These are phyloP conservation scores for Xylariaceae sp. DNA, from an alignment of 2,329 filamentous ascomycete genomes.

Conservation along the genomic window DNA sequence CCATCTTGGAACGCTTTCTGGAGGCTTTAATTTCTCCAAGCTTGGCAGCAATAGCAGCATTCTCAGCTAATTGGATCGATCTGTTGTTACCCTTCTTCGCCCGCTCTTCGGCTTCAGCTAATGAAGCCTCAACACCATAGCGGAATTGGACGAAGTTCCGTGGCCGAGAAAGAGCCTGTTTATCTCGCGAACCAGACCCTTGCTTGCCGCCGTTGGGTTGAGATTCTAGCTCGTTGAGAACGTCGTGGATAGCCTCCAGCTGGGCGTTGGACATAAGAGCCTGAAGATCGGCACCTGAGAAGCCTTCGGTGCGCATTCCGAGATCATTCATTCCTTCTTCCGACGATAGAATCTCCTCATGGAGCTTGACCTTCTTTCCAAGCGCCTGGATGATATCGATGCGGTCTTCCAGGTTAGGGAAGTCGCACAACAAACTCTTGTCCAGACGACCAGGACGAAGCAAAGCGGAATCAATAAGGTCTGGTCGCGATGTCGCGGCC, in stretches of 20 bases:
- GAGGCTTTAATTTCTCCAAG: conserved; percentile 71
- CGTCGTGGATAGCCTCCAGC: conserved; percentile 92
- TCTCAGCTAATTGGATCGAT: conserved; percentile 61
- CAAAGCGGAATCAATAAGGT: conserved; percentile 90
- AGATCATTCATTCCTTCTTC: conserved; percentile 63
- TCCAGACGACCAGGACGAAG: conserved; percentile 87
- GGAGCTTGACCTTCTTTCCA: conserved; percentile 73
- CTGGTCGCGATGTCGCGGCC: conserved; percentile 86
- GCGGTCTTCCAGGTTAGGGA: conserved; percentile 74
- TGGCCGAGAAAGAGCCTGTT: conserved; percentile 27
- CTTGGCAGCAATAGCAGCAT: conserved; percentile 74
- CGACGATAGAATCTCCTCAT: conserved; percentile 55
- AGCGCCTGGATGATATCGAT: conserved; percentile 83
- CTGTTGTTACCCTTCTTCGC: conserved; percentile 43
- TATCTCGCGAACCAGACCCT: conserved; percentile 35
- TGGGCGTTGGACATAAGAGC: conserved; percentile 95
- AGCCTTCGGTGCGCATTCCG: conserved; percentile 75
- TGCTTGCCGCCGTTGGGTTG: conserved; percentile 29
- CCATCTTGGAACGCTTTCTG: conserved; percentile 56
- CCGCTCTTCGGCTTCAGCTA: conserved; percentile 35
- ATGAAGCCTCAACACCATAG: conserved; percentile 60
- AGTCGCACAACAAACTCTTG: conserved; percentile 86
- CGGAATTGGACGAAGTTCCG: conserved; percentile 76
- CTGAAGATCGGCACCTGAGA: conserved; percentile 90
- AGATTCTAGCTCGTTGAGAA: conserved; percentile 59